Evolutionary conservation across 257 asterid genomes (phyloP).

Genomic region (Gentiana dahurica): DNA sequence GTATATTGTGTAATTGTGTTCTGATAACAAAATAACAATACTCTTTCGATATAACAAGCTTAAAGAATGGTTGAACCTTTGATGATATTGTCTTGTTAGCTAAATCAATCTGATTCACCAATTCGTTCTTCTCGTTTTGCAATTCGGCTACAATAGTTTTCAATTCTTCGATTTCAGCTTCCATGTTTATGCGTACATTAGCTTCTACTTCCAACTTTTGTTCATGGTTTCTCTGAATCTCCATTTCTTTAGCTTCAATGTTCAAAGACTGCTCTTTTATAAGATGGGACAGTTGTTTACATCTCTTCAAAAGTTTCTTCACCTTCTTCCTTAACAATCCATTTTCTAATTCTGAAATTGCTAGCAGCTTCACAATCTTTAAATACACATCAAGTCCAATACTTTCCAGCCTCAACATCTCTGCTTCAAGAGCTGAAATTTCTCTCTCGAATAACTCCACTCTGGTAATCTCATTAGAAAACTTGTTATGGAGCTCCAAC

Average conservation of each 20-base stretch:
- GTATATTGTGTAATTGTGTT: background rate
- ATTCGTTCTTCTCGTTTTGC: slow-evolving; percentile 25
- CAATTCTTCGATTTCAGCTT: slow-evolving; percentile 29
- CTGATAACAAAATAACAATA: background rate
- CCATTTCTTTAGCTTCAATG: slow-evolving; percentile 29
- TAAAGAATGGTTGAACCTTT: slow-evolving; percentile 25
- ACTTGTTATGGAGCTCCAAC: slow-evolving; percentile 32
- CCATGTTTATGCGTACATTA: slow-evolving; percentile 20
- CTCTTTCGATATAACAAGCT: background rate
- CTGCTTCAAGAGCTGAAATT: slow-evolving; percentile 21
- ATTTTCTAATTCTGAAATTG: slow-evolving; percentile 30
- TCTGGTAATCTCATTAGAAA: slow-evolving; percentile 27
- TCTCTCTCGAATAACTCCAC: slow-evolving; percentile 30
- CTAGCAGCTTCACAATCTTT: slow-evolving; percentile 22
- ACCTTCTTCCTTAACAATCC: slow-evolving; percentile 28
- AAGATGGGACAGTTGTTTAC: slow-evolving; percentile 11
- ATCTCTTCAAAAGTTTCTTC: slow-evolving; percentile 32
- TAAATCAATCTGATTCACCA: slow-evolving; percentile 16
- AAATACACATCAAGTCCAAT: slow-evolving; percentile 18
- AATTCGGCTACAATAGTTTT: slow-evolving; percentile 12
- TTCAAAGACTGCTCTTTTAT: slow-evolving; percentile 17
- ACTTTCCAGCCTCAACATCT: slow-evolving; percentile 26
- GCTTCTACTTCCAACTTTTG: slow-evolving; percentile 21
- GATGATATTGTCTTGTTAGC: slow-evolving; percentile 22
- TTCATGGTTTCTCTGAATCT: slow-evolving; percentile 22